Base-by-base conservation (phyloP, 2,329 filamentous ascomycete species). In the Botrytis paeoniae region DNA sequence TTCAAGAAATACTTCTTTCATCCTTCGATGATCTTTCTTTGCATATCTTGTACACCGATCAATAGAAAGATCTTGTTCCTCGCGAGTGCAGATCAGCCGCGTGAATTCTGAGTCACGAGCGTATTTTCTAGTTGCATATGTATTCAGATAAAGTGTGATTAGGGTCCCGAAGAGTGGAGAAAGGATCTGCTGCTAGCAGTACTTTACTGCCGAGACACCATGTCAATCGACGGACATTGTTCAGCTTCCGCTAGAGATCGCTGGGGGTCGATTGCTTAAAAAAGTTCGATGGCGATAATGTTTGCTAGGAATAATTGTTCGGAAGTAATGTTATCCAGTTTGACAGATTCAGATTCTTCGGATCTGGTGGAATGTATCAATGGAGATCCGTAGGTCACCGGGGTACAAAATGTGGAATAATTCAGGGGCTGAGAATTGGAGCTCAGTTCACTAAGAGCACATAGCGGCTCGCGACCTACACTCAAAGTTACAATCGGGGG, bases 41-140 rank as follows among this genome's bases (percentile, higher is more conserved):
- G 48, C 48, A 57, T 41, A 32, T 41, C 48, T 64, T 41, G n/a
- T 57, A 57, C 45, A 45, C 43, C 63, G 63, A 48, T 65, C 29
- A 18, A 51, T 25, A 48, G 35, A 37, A 41, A 68, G 48, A 68
- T 54, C 25, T 12, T 22, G 14, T 39, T 54, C 32, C 64, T 57
- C 48, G 18, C 65, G 35, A 68, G n/a, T 41, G 48, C 48, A 57
- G n/a, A 68, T 68, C 65, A 57, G 48, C n/a, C 8, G 35, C 35
- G 25, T 41, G 48, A 68, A 41, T 22, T 14, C 14, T 41, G 39
- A 20, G 22, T 68, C 65, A 57, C 48, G 48, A 41, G 29, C 35
- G 1, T 41, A 18, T 68, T 68, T 48, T 68, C 65, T 68, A 68
- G 65, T 57, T 68, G 65, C 65, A 68, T 54, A 57, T 68, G 65